These are phyloP conservation scores for Sclerotiophoma versabilis DNA, from an alignment of 2,329 filamentous ascomycete genomes.

Conservation along the genomic window DNA sequence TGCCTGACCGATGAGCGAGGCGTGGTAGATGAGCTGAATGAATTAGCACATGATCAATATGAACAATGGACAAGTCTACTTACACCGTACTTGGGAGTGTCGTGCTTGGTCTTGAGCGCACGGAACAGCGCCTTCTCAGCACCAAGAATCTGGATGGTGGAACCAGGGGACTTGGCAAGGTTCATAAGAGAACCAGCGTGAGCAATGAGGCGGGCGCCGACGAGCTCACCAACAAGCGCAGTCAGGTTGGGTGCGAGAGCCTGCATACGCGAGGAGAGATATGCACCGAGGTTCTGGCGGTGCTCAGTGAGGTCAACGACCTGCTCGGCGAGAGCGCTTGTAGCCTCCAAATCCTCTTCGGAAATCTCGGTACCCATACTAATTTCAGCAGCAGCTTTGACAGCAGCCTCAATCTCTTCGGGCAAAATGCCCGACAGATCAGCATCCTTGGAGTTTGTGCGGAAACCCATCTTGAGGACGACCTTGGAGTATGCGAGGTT, in stretches of 20 bases:
- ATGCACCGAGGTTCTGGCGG: constrained; percentile 84
- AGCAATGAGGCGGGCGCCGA: constrained; percentile 92
- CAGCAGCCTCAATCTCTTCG: constrained; percentile 88
- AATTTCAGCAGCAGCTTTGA: constrained; percentile 94
- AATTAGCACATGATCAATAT: not conserved
- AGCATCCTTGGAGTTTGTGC: constrained; percentile 75
- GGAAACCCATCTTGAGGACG: constrained; percentile 87
- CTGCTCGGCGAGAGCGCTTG: constrained; percentile 88
- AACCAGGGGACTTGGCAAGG: constrained; percentile 92
- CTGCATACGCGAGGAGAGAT: constrained; percentile 92
- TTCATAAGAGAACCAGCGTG: constrained; percentile 94
- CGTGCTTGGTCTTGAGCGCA: constrained; percentile 98
- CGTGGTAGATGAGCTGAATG: constrained; percentile 69
- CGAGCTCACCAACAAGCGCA: constrained; percentile 88
- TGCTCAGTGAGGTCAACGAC: constrained; percentile 86
- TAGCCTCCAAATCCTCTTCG: constrained; percentile 90
- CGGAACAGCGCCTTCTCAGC: constrained; percentile 99
- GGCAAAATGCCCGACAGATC: constrained; percentile 84
- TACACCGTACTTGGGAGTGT: constrained; percentile 92
- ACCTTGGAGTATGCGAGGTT: constrained; percentile 82
- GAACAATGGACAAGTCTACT: constrained; percentile 42
- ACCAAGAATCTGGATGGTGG: constrained; percentile 96
- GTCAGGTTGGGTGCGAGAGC: constrained; percentile 97
- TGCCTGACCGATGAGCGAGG: constrained; percentile 85
- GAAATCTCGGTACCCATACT: constrained; percentile 99